Conservation (phyloP, 139 green algal species). For the Coelastrella sp. region DNA sequence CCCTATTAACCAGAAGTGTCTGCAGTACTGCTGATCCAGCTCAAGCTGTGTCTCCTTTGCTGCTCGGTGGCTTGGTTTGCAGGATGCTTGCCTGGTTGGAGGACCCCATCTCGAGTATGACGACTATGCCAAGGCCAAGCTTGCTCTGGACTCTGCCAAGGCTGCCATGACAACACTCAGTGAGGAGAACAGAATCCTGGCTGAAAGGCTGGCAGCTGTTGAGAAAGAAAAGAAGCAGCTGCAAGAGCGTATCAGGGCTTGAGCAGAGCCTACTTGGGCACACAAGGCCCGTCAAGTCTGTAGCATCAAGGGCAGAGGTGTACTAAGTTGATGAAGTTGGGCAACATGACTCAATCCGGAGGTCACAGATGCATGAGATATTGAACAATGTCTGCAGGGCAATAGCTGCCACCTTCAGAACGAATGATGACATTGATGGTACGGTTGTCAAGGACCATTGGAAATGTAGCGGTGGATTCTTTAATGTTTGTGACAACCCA, state of each 20-base stretch:
- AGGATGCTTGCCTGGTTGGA: conserved; percentile 29
- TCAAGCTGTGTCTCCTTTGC: neutral
- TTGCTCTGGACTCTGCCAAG: conserved; percentile 35
- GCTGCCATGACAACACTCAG: conserved; percentile 26
- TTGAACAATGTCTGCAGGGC: too few relatives aligned
- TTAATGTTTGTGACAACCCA: too few relatives aligned
- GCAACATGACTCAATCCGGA: too few relatives aligned
- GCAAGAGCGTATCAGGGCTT: conserved; percentile 9
- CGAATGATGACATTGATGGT: too few relatives aligned
- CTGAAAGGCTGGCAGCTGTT: conserved; percentile 7
- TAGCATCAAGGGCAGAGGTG: too few relatives aligned
- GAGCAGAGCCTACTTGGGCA: neutral
- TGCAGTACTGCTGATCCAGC: neutral
- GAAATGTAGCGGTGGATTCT: too few relatives aligned
- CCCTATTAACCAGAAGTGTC: neutral
- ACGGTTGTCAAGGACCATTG: too few relatives aligned
- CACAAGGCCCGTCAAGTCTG: neutral
- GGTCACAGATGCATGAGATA: too few relatives aligned
- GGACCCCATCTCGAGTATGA: conserved; percentile 37
- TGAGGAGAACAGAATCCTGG: conserved; percentile 38
- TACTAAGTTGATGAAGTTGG: too few relatives aligned
- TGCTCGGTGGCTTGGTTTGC: neutral
- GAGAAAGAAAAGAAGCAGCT: conserved; percentile 39
- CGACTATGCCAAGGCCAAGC: conserved; percentile 41
- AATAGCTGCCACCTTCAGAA: too few relatives aligned